Evolutionary conservation across 208 protist species (phyloP).

Genomic region (Leishmania gerbilli): DNA sequence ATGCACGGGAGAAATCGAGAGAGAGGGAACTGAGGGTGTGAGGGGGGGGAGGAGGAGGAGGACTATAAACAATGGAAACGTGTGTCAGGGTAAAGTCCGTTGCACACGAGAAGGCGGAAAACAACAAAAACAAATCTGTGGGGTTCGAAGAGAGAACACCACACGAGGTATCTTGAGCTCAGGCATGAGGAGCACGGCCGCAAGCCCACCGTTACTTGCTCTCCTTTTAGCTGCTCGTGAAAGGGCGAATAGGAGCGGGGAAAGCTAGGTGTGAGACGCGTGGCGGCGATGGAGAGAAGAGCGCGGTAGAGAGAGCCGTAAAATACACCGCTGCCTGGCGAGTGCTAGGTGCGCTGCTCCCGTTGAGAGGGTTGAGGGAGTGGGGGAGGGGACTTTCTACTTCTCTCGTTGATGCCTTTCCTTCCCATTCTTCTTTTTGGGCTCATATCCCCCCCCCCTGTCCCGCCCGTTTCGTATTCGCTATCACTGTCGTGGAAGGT

Average conservation of each 20-base stretch:
- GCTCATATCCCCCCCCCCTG: neutral
- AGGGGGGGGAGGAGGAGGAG: neutral
- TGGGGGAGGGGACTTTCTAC: neutral
- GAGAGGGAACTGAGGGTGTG: neutral
- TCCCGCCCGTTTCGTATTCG: neutral
- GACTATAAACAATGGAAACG: neutral
- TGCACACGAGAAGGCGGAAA: neutral
- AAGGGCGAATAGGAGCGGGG: neutral
- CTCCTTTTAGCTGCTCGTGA: neutral
- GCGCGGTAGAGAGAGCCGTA: neutral
- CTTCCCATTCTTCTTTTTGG: neutral
- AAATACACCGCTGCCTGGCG: neutral
- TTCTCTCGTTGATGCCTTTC: neutral
- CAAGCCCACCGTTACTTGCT: neutral
- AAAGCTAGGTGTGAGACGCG: conserved; percentile 4
- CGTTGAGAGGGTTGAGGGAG: neutral
- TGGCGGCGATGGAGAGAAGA: neutral
- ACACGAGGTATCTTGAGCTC: neutral
- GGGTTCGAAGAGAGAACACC: neutral
- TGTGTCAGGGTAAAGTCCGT: no score
- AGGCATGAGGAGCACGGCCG: neutral
- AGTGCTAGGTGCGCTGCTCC: neutral
- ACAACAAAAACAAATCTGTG: neutral
- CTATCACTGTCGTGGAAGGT: neutral
- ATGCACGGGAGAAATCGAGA: neutral